Percentiles rank a stretch among this genome's conserved stretches.
Conservation (phyloP, 2,329 filamentous ascomycete genomes). For the Venturia effusa region DNA sequence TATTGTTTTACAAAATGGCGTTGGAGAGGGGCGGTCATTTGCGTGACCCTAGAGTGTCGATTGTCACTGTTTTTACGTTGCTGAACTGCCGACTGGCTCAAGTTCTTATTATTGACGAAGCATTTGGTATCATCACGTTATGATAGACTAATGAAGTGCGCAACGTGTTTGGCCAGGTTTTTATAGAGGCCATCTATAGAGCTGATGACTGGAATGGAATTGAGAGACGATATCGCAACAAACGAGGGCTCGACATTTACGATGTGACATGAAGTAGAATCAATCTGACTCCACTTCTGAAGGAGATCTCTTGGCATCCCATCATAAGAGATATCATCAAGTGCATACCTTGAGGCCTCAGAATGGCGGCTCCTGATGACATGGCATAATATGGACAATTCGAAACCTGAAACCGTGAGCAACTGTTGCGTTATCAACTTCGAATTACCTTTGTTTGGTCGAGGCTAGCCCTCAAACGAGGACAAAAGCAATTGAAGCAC, state of each 20-base stretch:
- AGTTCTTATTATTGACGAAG: not conserved
- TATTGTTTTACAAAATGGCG: not conserved
- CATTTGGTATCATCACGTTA: not conserved
- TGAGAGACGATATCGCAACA: not conserved
- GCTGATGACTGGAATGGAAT: not conserved
- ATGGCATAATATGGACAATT: no score
- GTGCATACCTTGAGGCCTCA: no score
- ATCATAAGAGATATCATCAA: no score
- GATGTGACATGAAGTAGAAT: not conserved
- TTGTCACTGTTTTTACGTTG: not conserved
- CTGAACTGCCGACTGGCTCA: not conserved
- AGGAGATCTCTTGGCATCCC: not conserved
- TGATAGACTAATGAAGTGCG: not conserved
- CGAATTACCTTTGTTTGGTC: no score
- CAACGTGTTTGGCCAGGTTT: not conserved
- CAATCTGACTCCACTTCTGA: not conserved
- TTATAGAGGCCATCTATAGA: not conserved
- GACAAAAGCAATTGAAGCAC: no score
- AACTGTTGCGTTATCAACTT: no score
- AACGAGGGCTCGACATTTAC: not conserved
- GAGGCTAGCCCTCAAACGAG: no score
- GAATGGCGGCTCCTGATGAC: no score
- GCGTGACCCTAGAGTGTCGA: not conserved
- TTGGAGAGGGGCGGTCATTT: not conserved
- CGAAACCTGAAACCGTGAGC: no score